phyloP scores from a whole-genome alignment of 2,329 filamentous ascomycete species.

The Calonectria fujianensis region DNA sequence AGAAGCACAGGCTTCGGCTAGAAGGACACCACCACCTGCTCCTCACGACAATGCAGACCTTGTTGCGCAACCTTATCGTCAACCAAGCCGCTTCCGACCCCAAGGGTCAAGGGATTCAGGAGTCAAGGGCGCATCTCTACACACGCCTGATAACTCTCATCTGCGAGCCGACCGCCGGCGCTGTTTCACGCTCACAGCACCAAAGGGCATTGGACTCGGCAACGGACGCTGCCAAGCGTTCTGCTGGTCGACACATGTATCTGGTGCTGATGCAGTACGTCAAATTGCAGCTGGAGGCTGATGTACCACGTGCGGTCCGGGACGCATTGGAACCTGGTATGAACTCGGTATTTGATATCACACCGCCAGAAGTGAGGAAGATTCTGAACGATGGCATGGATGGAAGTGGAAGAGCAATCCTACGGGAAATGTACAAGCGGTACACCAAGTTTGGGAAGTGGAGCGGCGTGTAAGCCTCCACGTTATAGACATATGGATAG shows the following conservation, averaged over 20 bases:
- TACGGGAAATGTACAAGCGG: slow-evolving; percentile 74
- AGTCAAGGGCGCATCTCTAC: slow-evolving; percentile 70
- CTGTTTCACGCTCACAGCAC: slow-evolving; percentile 69
- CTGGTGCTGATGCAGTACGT: slow-evolving; percentile 76
- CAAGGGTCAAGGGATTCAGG: slow-evolving; percentile 56
- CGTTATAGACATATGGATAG: slow-evolving; percentile 40
- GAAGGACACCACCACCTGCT: slow-evolving; percentile 78
- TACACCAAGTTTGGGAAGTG: slow-evolving; percentile 80
- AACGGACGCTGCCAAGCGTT: slow-evolving; percentile 76
- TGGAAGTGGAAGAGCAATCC: slow-evolving; percentile 74
- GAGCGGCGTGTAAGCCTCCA: slow-evolving; percentile 70
- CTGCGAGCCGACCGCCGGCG: slow-evolving; percentile 75
- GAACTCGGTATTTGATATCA: slow-evolving; percentile 76
- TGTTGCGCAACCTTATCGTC: slow-evolving; percentile 72
- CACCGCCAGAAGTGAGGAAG: slow-evolving; percentile 71
- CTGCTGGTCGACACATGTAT: slow-evolving; percentile 78
- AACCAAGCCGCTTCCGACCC: slow-evolving; percentile 50
- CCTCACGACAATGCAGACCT: slow-evolving; percentile 71
- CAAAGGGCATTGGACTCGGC: slow-evolving; percentile 73
- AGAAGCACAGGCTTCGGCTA: slow-evolving; percentile 76
- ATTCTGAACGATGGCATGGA: slow-evolving; percentile 77
- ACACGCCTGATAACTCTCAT: slow-evolving; percentile 75
- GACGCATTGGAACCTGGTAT: slow-evolving; percentile 75
- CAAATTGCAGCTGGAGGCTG: slow-evolving; percentile 75
- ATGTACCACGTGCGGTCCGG: slow-evolving; percentile 69